Evolutionary conservation across 1,284 basidiomycete genomes (phyloP).

Genomic region (Athelia sp.): DNA sequence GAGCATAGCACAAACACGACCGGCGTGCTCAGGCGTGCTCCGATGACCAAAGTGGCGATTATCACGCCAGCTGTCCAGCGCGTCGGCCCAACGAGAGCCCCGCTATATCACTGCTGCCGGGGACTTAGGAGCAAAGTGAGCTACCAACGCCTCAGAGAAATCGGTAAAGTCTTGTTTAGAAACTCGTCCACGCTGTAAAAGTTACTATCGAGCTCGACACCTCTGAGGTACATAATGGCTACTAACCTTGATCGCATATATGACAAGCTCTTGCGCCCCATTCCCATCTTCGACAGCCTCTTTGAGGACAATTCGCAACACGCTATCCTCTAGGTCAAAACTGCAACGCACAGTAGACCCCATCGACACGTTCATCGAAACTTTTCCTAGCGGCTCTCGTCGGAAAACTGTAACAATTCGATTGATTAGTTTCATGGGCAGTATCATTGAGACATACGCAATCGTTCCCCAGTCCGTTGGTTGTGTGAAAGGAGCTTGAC

Average conservation of each 20-base stretch:
- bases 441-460: slow-evolving; percentile 32
- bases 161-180: slow-evolving; percentile 45
- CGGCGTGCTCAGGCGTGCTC: no score
- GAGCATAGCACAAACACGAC: no score
- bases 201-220: slow-evolving; percentile 1
- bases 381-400: slow-evolving; percentile 61
- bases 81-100: no score
- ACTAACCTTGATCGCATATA: slow-evolving; percentile 38
- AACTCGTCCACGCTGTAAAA: slow-evolving; percentile 41
- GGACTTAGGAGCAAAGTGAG: slow-evolving; percentile 8
- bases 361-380: slow-evolving; percentile 59
- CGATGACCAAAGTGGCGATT: no score
- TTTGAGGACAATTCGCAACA: slow-evolving; percentile 50
- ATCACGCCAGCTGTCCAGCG: no score
- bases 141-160: slow-evolving; percentile 39
- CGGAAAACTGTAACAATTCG: slow-evolving; percentile 46
- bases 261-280: slow-evolving; percentile 18
- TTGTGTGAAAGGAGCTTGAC: slow-evolving; percentile 49
- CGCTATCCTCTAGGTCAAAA: slow-evolving; percentile 48
- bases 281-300: slow-evolving; percentile 28
- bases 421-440: no score
- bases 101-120: no score
- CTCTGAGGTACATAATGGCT: slow-evolving; percentile 1
- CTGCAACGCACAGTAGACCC: slow-evolving; percentile 47
- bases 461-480: slow-evolving; percentile 33